phyloP scores from a whole-genome alignment of 176 grass and related monocot species.

The Phoenix roebelenii region DNA sequence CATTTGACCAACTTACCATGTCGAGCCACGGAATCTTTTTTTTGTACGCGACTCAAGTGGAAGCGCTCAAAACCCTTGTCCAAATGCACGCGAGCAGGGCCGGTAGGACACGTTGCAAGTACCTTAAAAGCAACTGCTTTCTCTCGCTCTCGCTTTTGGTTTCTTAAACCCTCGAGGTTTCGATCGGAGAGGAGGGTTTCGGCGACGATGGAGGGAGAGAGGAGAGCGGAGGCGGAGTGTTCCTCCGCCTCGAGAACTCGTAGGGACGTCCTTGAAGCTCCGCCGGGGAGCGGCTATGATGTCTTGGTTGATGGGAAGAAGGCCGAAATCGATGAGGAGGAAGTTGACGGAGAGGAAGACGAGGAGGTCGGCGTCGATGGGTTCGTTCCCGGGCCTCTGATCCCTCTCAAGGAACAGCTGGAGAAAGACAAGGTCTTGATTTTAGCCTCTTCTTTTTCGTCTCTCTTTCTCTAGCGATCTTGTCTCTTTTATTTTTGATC shows the following conservation, averaged over 20 bases:
- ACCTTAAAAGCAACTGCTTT: too few species aligned
- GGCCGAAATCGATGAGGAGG: conserved; percentile 10
- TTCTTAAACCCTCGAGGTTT: background rate
- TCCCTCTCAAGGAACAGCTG: conserved; percentile 37
- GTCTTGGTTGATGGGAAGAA: background rate
- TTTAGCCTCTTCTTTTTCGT: background rate
- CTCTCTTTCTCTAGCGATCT: background rate
- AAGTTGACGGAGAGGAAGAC: conserved; percentile 8
- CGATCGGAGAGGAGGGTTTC: background rate
- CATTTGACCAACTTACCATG: too few species aligned
- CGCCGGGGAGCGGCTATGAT: background rate
- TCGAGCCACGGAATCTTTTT: too few species aligned
- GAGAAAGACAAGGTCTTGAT: conserved; percentile 38
- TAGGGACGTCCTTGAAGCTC: background rate
- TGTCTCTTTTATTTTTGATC: background rate
- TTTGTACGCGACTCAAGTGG: too few species aligned
- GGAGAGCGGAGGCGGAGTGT: conserved; percentile 11
- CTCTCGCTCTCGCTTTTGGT: too few species aligned
- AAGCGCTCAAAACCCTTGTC: too few species aligned
- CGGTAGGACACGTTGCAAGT: too few species aligned
- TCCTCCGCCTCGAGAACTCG: conserved; percentile 4
- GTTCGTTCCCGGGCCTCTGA: conserved; percentile 35
- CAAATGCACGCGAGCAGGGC: too few species aligned
- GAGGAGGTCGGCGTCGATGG: conserved; percentile 12
- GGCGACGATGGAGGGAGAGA: conserved; percentile 1